Evolutionary conservation across 805 yeast species (phyloP).

Genomic region (Yarrowia keelungensis): DNA sequence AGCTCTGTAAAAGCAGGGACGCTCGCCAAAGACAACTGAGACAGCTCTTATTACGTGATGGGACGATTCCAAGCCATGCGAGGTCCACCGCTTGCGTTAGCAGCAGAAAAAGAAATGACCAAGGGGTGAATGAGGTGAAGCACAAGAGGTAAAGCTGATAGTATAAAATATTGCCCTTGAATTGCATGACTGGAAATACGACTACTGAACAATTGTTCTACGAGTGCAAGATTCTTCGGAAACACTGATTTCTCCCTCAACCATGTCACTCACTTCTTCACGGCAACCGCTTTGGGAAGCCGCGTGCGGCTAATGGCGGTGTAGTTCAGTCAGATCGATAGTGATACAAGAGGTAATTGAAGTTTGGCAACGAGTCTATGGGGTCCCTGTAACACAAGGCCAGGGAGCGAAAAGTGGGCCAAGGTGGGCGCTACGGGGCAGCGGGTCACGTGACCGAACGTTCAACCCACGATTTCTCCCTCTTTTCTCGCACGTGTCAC

Average conservation of each 20-base stretch:
- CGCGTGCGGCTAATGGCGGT: conserved; percentile 28
- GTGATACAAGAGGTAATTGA: too few relatives aligned
- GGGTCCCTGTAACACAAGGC: too few relatives aligned
- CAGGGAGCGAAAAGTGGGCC: too few relatives aligned
- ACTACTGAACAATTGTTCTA: too few relatives aligned
- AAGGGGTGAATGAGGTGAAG: too few relatives aligned
- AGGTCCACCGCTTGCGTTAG: not conserved
- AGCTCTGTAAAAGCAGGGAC: not conserved
- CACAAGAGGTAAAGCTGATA: too few relatives aligned
- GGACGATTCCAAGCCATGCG: not conserved
- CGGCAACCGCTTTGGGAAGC: conserved; percentile 25
- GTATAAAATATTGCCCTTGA: too few relatives aligned
- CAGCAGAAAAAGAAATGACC: not conserved
- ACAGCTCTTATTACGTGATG: conserved; percentile 5
- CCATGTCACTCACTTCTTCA: not conserved
- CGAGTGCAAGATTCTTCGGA: too few relatives aligned
- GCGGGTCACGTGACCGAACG: conserved; percentile 1
- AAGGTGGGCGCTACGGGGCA: too few relatives aligned
- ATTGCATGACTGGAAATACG: too few relatives aligned
- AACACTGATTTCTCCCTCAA: too few relatives aligned
- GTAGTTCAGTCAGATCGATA: not conserved
- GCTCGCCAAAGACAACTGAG: not conserved
- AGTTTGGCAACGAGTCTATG: too few relatives aligned
- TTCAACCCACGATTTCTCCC: not conserved
- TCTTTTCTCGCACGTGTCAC: not conserved